Conservation (phyloP, 495 filamentous ascomycete species). For the Bryoglossum gracile region DNA sequence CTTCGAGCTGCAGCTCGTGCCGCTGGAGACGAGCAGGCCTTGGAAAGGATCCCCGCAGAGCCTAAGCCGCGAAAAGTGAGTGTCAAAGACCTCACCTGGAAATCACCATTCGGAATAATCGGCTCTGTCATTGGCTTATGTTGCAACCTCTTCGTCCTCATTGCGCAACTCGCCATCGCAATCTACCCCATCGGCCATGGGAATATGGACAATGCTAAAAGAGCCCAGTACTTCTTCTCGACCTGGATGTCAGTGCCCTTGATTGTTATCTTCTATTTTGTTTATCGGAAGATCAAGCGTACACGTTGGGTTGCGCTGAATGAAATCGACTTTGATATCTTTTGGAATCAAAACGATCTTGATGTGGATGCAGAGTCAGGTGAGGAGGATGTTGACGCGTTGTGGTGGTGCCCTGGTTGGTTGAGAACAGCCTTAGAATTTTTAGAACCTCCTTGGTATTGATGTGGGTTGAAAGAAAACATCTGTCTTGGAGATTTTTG, state of each 20-base stretch:
- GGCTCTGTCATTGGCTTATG: neutral
- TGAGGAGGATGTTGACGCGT: no score
- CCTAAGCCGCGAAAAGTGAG: neutral
- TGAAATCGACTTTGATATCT: no score
- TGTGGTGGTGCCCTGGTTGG: no score
- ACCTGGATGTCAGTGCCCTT: neutral
- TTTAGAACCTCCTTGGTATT: no score
- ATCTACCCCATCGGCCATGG: neutral
- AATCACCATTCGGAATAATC: neutral
- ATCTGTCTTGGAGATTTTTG: no score
- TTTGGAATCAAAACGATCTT: no score
- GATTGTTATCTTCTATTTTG: neutral
- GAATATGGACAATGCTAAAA: neutral
- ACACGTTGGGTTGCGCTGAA: no score
- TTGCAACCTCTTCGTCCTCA: neutral
- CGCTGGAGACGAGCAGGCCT: neutral
- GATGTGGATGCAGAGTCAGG: no score
- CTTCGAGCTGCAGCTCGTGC: neutral
- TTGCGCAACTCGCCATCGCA: neutral
- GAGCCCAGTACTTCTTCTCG: neutral
- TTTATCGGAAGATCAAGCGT: no score
- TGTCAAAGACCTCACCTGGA: neutral
- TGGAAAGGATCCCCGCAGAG: neutral
- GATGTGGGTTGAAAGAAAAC: no score
- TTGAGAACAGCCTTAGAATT: no score